Evolutionary conservation across 2,329 filamentous ascomycete species (phyloP).

Genomic region (Fusarium luffae): DNA sequence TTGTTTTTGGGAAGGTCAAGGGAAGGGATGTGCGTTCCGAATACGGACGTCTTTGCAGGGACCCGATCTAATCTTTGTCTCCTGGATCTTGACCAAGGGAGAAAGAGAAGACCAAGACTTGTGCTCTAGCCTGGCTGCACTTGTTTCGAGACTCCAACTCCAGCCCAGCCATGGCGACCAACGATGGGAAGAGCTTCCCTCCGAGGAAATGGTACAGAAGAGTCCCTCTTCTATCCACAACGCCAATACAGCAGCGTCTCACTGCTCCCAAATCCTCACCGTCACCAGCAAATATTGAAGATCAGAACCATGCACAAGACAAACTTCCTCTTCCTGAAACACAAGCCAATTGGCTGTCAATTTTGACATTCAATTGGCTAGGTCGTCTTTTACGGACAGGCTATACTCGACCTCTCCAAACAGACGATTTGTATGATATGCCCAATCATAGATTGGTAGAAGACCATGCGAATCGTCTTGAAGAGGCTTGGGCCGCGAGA

Average conservation of each 20-base stretch:
- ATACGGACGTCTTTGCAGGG: background rate
- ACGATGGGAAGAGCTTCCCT: slow-evolving; percentile 42
- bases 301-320: background rate
- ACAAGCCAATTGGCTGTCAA: slow-evolving; percentile 18
- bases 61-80: background rate
- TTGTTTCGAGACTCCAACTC: background rate
- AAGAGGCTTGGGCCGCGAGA: slow-evolving; percentile 20
- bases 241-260: slow-evolving; percentile 13
- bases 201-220: slow-evolving; percentile 49
- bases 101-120: background rate
- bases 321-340: slow-evolving; percentile 14
- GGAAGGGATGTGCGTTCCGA: background rate
- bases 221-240: slow-evolving; percentile 45
- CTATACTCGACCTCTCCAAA: slow-evolving; percentile 26
- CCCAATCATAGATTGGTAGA: slow-evolving; percentile 17
- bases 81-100: background rate
- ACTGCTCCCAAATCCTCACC: slow-evolving; percentile 2
- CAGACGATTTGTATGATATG: slow-evolving; percentile 24
- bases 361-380: slow-evolving; percentile 26
- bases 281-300: slow-evolving; percentile 11
- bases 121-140: background rate
- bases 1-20: background rate
- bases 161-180: slow-evolving; percentile 36
- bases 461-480: slow-evolving; percentile 26
- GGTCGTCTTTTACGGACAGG: slow-evolving; percentile 16